phyloP scores from a whole-genome alignment of 1,284 basidiomycete genomes.

The Melampsora americana region DNA sequence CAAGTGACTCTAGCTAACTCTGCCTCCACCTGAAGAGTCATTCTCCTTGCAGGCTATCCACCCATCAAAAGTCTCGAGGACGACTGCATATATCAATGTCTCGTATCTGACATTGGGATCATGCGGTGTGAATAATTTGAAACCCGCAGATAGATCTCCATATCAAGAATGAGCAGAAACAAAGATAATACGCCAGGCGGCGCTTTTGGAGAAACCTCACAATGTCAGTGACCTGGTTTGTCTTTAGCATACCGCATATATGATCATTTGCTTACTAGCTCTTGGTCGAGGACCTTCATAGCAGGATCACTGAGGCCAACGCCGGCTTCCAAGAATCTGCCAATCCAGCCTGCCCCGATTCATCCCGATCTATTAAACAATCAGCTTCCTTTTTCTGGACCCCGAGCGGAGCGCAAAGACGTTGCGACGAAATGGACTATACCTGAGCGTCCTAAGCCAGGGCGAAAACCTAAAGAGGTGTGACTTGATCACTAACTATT shows the following conservation, averaged over 20 bases:
- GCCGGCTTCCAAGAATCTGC: neutral
- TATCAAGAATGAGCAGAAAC: neutral
- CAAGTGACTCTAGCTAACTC: no score
- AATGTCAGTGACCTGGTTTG: neutral
- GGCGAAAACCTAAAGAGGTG: slow-evolving; percentile 41
- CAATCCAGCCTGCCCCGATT: neutral
- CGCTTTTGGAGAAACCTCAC: no score
- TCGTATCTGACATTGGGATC: no score
- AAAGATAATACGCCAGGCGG: neutral
- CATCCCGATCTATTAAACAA: neutral
- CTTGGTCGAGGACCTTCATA: neutral
- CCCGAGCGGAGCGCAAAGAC: slow-evolving; percentile 16
- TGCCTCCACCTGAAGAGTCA: no score
- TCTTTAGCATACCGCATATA: neutral
- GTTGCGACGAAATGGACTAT: slow-evolving; percentile 40
- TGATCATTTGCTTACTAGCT: neutral
- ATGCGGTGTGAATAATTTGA: no score
- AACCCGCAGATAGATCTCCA: no score
- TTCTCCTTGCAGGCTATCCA: no score
- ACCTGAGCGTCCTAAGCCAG: slow-evolving; percentile 43
- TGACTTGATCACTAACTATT: neutral
- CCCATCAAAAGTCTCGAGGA: no score
- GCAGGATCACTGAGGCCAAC: neutral
- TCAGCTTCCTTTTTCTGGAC: neutral
- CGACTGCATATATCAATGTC: no score